Evolutionary conservation across 495 filamentous ascomycete species (phyloP).

Genomic region (Lophiotrema nucula): DNA sequence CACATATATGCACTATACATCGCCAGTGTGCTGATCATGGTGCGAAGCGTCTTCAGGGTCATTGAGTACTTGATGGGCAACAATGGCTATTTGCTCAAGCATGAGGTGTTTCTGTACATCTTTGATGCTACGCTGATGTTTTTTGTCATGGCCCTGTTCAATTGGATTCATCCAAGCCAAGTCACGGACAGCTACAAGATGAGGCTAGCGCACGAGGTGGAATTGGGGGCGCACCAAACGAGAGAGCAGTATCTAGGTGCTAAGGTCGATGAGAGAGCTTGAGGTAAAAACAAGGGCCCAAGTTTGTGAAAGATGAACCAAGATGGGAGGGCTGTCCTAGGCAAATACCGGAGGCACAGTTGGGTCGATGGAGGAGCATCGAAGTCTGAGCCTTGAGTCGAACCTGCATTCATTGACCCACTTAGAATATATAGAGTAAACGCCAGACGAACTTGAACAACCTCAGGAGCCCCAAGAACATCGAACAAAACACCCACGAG

Average conservation of each 20-base stretch:
- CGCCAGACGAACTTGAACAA: too few relatives aligned
- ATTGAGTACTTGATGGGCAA: constrained; percentile 61
- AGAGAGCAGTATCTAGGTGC: not conserved
- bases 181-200: not conserved
- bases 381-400: too few relatives aligned
- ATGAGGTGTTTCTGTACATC: constrained; percentile 61
- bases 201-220: not conserved
- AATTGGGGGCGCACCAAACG: not conserved
- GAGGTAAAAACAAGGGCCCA: too few relatives aligned
- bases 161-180: constrained; percentile 9
- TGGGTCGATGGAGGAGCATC: too few relatives aligned
- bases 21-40: constrained; percentile 54
- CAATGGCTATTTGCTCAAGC: constrained; percentile 49
- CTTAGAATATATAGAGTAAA: too few relatives aligned
- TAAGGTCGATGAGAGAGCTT: not conserved
- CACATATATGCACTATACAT: constrained; percentile 54
- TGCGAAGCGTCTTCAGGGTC: constrained; percentile 59
- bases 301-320: too few relatives aligned
- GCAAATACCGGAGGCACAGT: too few relatives aligned
- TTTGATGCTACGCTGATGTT: constrained; percentile 64
- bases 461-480: too few relatives aligned
- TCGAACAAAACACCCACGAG: too few relatives aligned
- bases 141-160: constrained; percentile 32
- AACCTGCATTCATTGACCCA: too few relatives aligned
- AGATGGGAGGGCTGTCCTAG: too few relatives aligned